Evolutionary conservation across 2,329 filamentous ascomycete genomes (phyloP).

Genomic region (Verticillium nubilum): DNA sequence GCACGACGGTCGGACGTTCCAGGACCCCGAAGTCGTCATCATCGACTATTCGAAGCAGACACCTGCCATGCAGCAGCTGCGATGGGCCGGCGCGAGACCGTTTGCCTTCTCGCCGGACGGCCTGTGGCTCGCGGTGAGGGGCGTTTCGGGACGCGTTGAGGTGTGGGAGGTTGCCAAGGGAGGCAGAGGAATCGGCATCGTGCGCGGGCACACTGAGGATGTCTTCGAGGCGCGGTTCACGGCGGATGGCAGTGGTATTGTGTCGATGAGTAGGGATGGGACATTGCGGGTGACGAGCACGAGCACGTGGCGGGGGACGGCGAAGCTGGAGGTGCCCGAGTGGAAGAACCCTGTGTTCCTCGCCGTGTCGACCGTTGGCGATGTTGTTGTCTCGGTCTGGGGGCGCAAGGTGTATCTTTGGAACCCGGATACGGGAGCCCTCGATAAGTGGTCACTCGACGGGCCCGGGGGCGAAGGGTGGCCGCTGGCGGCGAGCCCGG

Average conservation of each 20-base stretch:
- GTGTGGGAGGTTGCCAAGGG: background rate
- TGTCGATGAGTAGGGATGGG: constrained; percentile 7
- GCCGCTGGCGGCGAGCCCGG: constrained; percentile 7
- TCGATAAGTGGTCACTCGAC: constrained; percentile 8
- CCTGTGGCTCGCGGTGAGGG: constrained; percentile 2
- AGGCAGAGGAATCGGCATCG: constrained; percentile 4
- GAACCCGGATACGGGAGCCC: constrained; percentile 5
- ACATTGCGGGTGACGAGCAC: constrained; percentile 7
- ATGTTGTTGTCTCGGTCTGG: constrained; percentile 5
- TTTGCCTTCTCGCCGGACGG: constrained; percentile 8
- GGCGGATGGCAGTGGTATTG: constrained; percentile 1
- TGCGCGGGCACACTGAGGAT: constrained; percentile 10
- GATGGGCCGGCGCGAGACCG: background rate
- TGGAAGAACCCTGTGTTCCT: constrained; percentile 11
- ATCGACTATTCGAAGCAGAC: background rate
- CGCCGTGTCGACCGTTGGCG: background rate
- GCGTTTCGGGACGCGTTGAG: constrained; percentile 7
- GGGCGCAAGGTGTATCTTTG: constrained; percentile 8
- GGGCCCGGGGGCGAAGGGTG: constrained; percentile 7
- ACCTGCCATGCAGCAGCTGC: background rate
- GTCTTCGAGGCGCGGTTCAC: constrained; percentile 11
- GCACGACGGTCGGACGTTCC: constrained; percentile 7
- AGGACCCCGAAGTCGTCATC: constrained; percentile 3
- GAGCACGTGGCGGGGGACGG: constrained; percentile 1
- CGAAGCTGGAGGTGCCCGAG: constrained; percentile 8